These are phyloP conservation scores for Paracoccidioides brasiliensis DNA, from an alignment of 2,329 filamentous ascomycete species.

Conservation along the genomic window DNA sequence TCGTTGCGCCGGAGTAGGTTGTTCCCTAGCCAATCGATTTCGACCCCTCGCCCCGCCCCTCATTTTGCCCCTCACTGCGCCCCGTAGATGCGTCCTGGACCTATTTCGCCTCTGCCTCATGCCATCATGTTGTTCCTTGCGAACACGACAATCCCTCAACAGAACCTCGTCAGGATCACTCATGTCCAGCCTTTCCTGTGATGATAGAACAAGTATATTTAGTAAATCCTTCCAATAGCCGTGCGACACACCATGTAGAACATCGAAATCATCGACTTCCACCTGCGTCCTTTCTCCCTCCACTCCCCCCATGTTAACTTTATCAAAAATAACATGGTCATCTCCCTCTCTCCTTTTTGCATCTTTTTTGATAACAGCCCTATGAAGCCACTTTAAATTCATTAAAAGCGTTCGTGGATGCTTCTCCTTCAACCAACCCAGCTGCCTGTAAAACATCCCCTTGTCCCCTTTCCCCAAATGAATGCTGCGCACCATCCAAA, in stretches of 20 bases:
- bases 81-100: too few relatives aligned
- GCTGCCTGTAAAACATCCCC: conserved; percentile 38
- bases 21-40: conserved; percentile 6
- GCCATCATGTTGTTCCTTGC: neutral
- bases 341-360: conserved; percentile 26
- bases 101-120: neutral
- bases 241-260: conserved; percentile 40
- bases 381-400: conserved; percentile 44
- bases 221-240: conserved; percentile 52
- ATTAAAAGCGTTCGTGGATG: conserved; percentile 43
- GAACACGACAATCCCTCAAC: conserved; percentile 18
- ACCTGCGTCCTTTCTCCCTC: conserved; percentile 16
- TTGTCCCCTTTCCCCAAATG: conserved; percentile 44
- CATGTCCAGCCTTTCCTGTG: conserved; percentile 35
- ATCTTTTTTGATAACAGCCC: conserved; percentile 45
- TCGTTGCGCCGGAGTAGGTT: neutral
- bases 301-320: conserved; percentile 13
- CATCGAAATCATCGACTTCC: conserved; percentile 31
- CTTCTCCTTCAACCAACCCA: conserved; percentile 43
- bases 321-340: conserved; percentile 24
- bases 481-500: conserved; percentile 49
- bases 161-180: conserved; percentile 31
- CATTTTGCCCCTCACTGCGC: too few relatives aligned
- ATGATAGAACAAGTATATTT: conserved; percentile 43
- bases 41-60: too few relatives aligned